Conservation (phyloP, 192 early-diverging fungal genomes). For the Backusella tarrabulga region DNA sequence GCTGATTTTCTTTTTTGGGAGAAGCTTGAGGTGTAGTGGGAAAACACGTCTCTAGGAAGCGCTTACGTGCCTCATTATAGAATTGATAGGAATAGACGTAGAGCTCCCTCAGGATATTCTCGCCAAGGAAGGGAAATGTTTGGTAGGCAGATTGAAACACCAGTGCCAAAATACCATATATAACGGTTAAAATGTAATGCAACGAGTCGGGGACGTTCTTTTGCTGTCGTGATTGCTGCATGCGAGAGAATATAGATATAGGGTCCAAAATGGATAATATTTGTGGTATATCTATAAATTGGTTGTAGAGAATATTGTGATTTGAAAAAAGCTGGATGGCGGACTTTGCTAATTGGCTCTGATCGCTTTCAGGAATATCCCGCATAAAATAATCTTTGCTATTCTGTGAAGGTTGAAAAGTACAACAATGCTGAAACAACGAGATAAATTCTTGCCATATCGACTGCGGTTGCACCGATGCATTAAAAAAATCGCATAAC, state of each 20-base stretch:
- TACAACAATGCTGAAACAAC: background rate
- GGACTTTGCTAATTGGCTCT: background rate
- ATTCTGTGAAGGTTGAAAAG: background rate
- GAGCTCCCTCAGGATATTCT: background rate
- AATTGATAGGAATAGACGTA: background rate
- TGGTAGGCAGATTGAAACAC: conserved; percentile 8
- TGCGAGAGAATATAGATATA: background rate
- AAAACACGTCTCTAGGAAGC: background rate
- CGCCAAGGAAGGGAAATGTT: background rate
- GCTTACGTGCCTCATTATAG: conserved; percentile 2
- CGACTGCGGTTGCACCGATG: background rate
- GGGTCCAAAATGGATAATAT: background rate
- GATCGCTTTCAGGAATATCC: background rate
- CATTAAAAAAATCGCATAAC: conserved; percentile 9
- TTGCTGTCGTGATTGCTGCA: background rate
- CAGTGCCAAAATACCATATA: conserved; percentile 1
- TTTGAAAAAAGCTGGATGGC: background rate
- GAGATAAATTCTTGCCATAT: conserved; percentile 8
- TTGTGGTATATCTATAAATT: background rate
- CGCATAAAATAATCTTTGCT: background rate
- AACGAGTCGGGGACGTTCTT: background rate
- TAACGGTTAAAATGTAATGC: background rate
- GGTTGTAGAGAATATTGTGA: background rate
- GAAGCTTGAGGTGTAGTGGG: background rate
- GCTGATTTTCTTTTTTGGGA: background rate